Base-by-base conservation (phyloP, 1,139 yeast species). In the Wickerhamiella infanticola region DNA sequence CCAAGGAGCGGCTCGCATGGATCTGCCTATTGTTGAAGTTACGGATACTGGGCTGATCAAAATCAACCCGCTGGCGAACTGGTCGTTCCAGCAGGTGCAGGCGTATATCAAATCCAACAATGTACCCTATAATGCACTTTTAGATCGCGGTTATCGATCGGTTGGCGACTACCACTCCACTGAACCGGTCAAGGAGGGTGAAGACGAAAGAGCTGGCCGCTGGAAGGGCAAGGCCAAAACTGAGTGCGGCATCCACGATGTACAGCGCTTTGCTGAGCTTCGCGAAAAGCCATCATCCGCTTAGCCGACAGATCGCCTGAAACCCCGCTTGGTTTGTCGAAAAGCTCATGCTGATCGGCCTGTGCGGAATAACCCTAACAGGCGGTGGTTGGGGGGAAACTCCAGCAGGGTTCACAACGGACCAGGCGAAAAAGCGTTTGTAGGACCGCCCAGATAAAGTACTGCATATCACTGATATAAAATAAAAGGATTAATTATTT, bases 121-220 rank as follows among this genome's bases (percentile, higher is more conserved):
- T 8, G 95, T 88, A 18, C 96, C 96, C 3, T 85, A 82, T 64
- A 90, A 90, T 59, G 85, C 74, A 50, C 68, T 90, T 41, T 67
- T 90, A 44, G 93, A 86, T 61, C 68, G 77, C 49, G 97, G 97
- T 0, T 90, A 88, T 63, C 79, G 86, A 57, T 82, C 95, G 0
- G 74, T 90, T 24, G 98, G 98, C 1, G 98, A 90, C 63, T 90
- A 90, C 77, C 98, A 90, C 63, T 83, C 95, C 0, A 90, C 98
- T 0, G 77, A 66, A 38, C 96, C 97, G 1, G 94, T 85, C 8
- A 75, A 69, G 8, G 95, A 82, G 42, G 95, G 93, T 4, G 96
- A 85, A 59, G 96, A 88, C 60, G 98, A 90, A 61, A 74, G 98
- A 54, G 77, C 94, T 31, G 98, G 98, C 1, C 74, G 98, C 57